These are phyloP conservation scores for Melaleuca quinquenervia DNA, from an alignment of 345 rosid genomes.

Conservation along the genomic window DNA sequence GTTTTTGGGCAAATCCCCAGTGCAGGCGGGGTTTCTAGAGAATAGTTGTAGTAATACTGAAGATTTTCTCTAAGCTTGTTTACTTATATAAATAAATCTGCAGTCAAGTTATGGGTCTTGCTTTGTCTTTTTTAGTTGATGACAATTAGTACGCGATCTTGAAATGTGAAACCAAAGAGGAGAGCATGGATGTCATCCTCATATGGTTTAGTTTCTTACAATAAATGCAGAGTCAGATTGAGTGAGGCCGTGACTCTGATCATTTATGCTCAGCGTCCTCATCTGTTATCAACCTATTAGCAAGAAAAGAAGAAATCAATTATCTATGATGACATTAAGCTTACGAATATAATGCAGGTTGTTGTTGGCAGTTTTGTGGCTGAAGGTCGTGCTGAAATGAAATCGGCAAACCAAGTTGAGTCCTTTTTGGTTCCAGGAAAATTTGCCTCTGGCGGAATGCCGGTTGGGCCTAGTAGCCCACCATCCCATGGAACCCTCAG, in stretches of 20 bases:
- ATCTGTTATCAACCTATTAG: neutral
- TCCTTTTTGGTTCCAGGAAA: constrained; percentile 10
- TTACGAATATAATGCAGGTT: constrained; percentile 18
- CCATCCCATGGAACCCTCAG: constrained; percentile 43
- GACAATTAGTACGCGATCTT: neutral
- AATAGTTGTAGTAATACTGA: neutral
- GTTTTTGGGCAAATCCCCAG: neutral
- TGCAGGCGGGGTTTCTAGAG: neutral
- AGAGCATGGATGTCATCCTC: neutral
- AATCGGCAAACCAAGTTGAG: constrained; percentile 16
- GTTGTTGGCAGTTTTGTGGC: constrained; percentile 39
- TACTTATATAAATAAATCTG: neutral
- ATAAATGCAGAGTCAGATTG: neutral
- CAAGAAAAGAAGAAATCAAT: neutral
- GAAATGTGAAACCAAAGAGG: neutral
- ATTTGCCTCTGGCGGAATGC: neutral
- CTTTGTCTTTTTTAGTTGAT: neutral
- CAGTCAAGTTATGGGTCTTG: neutral
- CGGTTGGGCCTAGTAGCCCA: constrained; percentile 21
- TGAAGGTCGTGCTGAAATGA: constrained; percentile 23
- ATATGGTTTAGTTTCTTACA: neutral
- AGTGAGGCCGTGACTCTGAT: neutral
- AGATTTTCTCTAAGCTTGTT: neutral
- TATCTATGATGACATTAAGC: neutral
- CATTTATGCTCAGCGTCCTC: neutral